phyloP scores from a whole-genome alignment of 495 filamentous ascomycete genomes.

The Thermochaetoides thermophila region DNA sequence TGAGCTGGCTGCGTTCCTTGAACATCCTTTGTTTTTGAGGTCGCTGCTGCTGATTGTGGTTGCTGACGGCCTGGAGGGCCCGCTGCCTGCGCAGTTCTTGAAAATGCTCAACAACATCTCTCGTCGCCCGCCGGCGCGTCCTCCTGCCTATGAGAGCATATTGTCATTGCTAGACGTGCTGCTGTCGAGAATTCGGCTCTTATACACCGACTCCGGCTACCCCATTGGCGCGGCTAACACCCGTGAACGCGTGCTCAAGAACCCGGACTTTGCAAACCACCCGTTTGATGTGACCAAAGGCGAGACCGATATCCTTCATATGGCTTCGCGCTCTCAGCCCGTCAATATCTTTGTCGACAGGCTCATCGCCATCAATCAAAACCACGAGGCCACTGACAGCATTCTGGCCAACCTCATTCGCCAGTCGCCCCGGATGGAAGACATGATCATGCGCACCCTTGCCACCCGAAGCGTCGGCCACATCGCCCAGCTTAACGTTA shows the following conservation, averaged over 20 bases:
- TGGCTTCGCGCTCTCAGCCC: constrained; percentile 19
- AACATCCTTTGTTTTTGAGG: constrained; percentile 34
- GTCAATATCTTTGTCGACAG: constrained; percentile 35
- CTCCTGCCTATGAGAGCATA: constrained; percentile 38
- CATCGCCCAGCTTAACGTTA: constrained; percentile 14
- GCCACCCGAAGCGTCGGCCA: constrained; percentile 20
- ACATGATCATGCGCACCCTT: constrained; percentile 19
- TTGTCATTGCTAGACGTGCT: constrained; percentile 38
- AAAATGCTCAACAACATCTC: constrained; percentile 29
- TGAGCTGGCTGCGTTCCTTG: constrained; percentile 41
- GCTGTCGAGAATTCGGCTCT: constrained; percentile 28
- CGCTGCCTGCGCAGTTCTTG: constrained; percentile 23
- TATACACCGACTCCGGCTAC: constrained; percentile 1
- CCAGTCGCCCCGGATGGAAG: constrained; percentile 21
- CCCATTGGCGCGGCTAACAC: neutral
- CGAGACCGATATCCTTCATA: constrained; percentile 30
- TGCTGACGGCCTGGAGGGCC: constrained; percentile 35
- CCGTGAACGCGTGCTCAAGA: constrained; percentile 11
- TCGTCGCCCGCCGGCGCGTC: constrained; percentile 34
- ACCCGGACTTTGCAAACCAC: too few species aligned
- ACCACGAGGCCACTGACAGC: constrained; percentile 22
- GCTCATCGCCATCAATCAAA: constrained; percentile 35
- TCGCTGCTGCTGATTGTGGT: constrained; percentile 47
- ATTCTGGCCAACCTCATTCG: constrained; percentile 31
- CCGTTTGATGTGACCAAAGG: constrained; percentile 21